phyloP scores from a whole-genome alignment of 2,329 filamentous ascomycete species.

The Fusarium circinatum region DNA sequence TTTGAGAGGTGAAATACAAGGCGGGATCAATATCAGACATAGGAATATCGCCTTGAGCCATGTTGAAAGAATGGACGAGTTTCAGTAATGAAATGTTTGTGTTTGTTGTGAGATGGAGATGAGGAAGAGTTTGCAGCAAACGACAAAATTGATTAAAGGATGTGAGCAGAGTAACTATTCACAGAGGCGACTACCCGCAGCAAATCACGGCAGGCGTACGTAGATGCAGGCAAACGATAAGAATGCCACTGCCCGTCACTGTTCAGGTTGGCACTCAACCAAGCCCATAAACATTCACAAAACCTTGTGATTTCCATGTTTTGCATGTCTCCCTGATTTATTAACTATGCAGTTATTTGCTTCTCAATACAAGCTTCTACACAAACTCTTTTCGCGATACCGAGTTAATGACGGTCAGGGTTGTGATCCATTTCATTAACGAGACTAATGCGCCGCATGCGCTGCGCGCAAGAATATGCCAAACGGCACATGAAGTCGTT shows the following conservation, averaged over 20 bases:
- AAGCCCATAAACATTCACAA: background rate
- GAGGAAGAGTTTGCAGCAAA: background rate
- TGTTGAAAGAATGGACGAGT: background rate
- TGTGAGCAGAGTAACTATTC: background rate
- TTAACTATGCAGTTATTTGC: background rate
- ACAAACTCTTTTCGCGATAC: background rate
- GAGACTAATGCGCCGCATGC: background rate
- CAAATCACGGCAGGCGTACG: background rate
- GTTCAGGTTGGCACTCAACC: background rate
- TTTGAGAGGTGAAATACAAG: fast-evolving
- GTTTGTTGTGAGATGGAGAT: background rate
- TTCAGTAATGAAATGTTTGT: background rate
- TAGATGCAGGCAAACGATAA: background rate
- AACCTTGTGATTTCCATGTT: background rate
- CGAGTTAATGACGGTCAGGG: background rate
- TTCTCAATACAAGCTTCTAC: background rate
- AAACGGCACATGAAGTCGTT: background rate
- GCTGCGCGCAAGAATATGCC: too few relatives aligned
- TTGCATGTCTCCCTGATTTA: fast-evolving
- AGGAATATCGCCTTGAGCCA: background rate
- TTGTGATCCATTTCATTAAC: too few relatives aligned
- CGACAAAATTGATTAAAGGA: background rate
- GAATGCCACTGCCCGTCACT: background rate
- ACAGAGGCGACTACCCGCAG: background rate
- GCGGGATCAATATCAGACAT: background rate